Base-by-base conservation (phyloP, 2,329 filamentous ascomycete genomes). In the Alternaria sp. region DNA sequence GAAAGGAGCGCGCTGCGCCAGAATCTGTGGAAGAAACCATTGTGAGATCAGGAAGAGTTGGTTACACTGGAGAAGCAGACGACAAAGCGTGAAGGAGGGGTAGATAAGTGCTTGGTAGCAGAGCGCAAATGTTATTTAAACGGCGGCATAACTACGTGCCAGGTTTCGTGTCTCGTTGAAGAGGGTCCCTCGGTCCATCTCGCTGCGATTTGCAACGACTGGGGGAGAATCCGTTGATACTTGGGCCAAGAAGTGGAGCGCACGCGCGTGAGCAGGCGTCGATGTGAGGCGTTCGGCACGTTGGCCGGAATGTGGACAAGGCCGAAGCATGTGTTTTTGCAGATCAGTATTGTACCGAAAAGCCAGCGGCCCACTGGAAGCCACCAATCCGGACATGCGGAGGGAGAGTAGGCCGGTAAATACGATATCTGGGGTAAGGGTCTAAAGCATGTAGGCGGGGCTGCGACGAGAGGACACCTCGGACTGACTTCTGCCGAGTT, bases 1-100 rank as follows among this genome's bases (percentile, higher is more conserved):
- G 91, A 69, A 93, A 93, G 80, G 83, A 61, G 85, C 84, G 68
- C 81, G 71, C 70, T 53, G 72, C 64, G 64, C 63, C 62, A 36
- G 67, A 63, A 5, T 63, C 51, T 25, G 57, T 50, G 25, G 70
- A 63, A 46, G 76, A 72, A 55, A 74, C 59, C 74, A 76, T 79
- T 61, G 62, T 65, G 64, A 57, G 36, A 56, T 51, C 40, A 54
- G 44, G 4, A 11, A 59, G 46, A 34, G 32, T 45, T 54, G 53
- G 44, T 48, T 48, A 53, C n/a, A 48, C 40, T 16, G 51, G 45
- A 51, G 53, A 52, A 27, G 48, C 49, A 51, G 45, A 9, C 28
- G 16, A 49, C 57, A 59, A 44, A 56, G 52, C 56, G 52, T 44
- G 65, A 60, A 69, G 62, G 67, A 70, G 72, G 65, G 63, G 62